These are phyloP conservation scores for Aspergillus carbonarius DNA, from an alignment of 2,329 filamentous ascomycete genomes.

Conservation along the genomic window DNA sequence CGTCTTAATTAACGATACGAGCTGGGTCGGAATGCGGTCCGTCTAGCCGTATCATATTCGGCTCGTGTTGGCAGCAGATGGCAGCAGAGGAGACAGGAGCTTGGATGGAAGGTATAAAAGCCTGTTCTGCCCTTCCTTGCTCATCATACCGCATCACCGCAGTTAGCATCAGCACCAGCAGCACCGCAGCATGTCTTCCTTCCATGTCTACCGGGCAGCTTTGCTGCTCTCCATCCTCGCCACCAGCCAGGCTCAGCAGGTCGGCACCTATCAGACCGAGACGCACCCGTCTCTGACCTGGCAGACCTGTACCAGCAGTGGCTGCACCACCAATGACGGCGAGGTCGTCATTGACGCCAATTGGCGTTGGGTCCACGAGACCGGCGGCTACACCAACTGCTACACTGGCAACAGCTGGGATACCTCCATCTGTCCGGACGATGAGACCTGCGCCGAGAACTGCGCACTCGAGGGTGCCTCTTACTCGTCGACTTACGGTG, in stretches of 20 bases:
- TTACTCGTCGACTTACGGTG: constrained; percentile 54
- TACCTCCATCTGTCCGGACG: constrained; percentile 48
- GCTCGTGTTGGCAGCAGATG: not conserved
- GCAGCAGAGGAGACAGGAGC: not conserved
- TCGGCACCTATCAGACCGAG: constrained; percentile 22
- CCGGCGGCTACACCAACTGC: constrained; percentile 54
- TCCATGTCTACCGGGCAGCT: constrained; percentile 15
- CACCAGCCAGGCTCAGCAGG: constrained; percentile 21
- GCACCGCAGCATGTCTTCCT: not conserved
- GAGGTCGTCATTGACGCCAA: constrained; percentile 56
- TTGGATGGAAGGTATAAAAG: constrained; percentile 3
- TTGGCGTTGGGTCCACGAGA: constrained; percentile 59
- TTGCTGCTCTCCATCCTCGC: constrained; percentile 17
- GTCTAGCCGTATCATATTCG: constrained; percentile 11
- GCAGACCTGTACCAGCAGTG: constrained; percentile 51
- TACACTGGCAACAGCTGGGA: constrained; percentile 57
- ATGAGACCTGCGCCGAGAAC: constrained; percentile 53
- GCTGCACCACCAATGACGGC: constrained; percentile 53
- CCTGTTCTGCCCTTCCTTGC: not conserved
- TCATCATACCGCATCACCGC: constrained; percentile 5
- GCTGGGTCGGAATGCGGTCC: constrained; percentile 15
- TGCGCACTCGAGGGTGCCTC: constrained; percentile 59
- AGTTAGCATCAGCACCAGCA: constrained; percentile 1
- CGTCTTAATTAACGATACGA: not conserved
- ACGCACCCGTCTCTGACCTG: constrained; percentile 53